Evolutionary conservation across 495 filamentous ascomycete genomes (phyloP), one percentile per base, ranked within the genome.

Genomic region (Tetracladium marchalianum): DNA sequence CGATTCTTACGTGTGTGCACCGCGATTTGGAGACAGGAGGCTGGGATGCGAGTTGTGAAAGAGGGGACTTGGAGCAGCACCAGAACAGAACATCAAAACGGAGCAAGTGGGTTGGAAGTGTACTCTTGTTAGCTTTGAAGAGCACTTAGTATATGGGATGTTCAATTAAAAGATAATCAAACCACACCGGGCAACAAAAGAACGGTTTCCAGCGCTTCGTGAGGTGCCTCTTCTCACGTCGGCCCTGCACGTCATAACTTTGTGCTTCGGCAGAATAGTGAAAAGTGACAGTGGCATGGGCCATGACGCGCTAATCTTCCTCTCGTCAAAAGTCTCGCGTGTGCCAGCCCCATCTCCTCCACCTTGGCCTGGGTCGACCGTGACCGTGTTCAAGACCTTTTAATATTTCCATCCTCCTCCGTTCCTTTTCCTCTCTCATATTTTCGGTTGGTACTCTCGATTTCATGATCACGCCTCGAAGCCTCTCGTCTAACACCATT

Each of bases 311-410:
- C 40, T 49, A 49, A 41, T 36, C 40, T 33, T 38, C 35, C 47
- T 36, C 40, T 42, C 47, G 39, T 38, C n/a, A n/a, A n/a, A n/a
- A n/a, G n/a, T n/a, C n/a, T n/a, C n/a, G n/a, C 36, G 39, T 37
- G 45, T n/a, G 45, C 45, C n/a, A 27, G 40, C n/a, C 18, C 40
- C 11, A 9, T 42, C 3, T 36, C 35, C 15, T 4, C 35, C 35
- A 44, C 50, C 50, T 19, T 43, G 32, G 22, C 35, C 34, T 22
- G 44, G 39, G 35, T 38, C 44, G 48, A 52, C 54, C 54, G 42
- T 49, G 48, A 52, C 54, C 22, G 22, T 27, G 42, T 53, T 53
- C 54, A 36, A 50, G 54, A 48, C 54, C 54, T 47, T n/a, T 53
- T 41, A 50, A 51, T 50, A 44, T 11, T 44, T 40, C 12, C 18